phyloP scores from a whole-genome alignment of 441 rosid genomes.

The Kokia cookei region DNA sequence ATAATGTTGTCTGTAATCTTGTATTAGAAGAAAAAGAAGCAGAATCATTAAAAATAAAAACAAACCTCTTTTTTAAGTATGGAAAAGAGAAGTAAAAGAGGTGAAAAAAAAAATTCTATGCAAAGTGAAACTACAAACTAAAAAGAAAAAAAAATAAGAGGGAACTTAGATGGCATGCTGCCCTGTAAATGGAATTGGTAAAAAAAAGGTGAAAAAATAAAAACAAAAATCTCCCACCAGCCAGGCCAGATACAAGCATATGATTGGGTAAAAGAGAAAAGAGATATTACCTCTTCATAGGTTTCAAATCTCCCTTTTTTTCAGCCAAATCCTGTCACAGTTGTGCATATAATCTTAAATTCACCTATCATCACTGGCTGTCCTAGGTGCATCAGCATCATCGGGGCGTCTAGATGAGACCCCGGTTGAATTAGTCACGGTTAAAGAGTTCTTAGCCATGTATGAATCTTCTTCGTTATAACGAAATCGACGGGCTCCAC shows the following conservation, averaged over 20 bases:
- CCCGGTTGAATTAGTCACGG: neutral
- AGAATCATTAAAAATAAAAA: too few relatives aligned
- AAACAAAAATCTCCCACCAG: neutral
- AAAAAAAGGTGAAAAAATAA: neutral
- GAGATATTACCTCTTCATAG: neutral
- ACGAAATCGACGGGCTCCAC: constrained; percentile 18
- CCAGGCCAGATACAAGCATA: neutral
- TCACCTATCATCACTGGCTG: constrained; percentile 11
- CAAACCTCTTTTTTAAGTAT: too few relatives aligned
- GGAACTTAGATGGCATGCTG: constrained; percentile 3
- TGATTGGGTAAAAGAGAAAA: neutral
- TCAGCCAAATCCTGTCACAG: neutral
- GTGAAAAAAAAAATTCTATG: too few relatives aligned
- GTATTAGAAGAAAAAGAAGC: too few relatives aligned
- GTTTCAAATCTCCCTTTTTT: neutral
- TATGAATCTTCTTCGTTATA: constrained; percentile 20
- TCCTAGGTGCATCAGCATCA: constrained; percentile 5
- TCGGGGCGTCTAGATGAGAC: constrained; percentile 1
- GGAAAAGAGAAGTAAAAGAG: too few relatives aligned
- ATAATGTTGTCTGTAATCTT: too few relatives aligned
- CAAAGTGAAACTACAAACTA: too few relatives aligned
- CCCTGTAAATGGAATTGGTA: neutral
- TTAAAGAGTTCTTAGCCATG: constrained; percentile 19
- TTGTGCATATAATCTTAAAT: neutral
- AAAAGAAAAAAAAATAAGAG: too few relatives aligned